phyloP scores from a whole-genome alignment of 225 moss, liverwort and hornwort species.

The Physcomitrellopsis africana region DNA sequence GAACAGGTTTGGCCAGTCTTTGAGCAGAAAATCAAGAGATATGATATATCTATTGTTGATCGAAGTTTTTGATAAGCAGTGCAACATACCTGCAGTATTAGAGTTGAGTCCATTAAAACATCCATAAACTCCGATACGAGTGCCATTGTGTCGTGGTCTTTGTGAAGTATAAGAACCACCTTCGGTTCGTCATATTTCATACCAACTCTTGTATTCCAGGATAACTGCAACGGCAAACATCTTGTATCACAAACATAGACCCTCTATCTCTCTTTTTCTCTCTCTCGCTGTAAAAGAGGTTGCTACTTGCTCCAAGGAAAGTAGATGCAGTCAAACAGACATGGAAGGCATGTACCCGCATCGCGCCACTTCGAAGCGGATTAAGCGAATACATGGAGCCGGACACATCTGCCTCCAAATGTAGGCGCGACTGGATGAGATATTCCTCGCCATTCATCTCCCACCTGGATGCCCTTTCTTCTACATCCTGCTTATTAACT shows the following conservation, averaged over 20 bases:
- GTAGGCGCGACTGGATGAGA: slow-evolving; percentile 36
- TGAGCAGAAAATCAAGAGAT: slow-evolving; percentile 4
- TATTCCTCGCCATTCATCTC: slow-evolving; percentile 40
- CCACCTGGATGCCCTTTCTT: slow-evolving; percentile 32
- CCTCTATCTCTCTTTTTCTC: too few species aligned
- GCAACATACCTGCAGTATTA: slow-evolving; percentile 43
- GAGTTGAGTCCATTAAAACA: slow-evolving; percentile 42
- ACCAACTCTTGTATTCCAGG: slow-evolving; percentile 46
- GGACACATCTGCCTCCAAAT: slow-evolving; percentile 38
- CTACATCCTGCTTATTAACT: slow-evolving; percentile 50
- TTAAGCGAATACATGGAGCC: slow-evolving; percentile 45
- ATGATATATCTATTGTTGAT: slow-evolving; percentile 19
- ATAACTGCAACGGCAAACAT: slow-evolving; percentile 40
- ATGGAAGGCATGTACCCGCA: slow-evolving; percentile 48
- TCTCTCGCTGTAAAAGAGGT: neutral
- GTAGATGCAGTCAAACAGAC: neutral
- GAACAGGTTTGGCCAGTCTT: neutral
- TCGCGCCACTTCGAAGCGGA: slow-evolving; percentile 23
- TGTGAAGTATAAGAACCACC: slow-evolving; percentile 34
- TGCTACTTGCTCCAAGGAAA: neutral
- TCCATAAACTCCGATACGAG: slow-evolving; percentile 45
- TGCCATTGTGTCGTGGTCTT: slow-evolving; percentile 37
- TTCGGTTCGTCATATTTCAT: slow-evolving; percentile 35
- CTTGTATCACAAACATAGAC: neutral
- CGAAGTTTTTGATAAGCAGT: slow-evolving; percentile 6